Base-by-base conservation (phyloP, 305 asterid species). In the Solanum aculeatissimum region DNA sequence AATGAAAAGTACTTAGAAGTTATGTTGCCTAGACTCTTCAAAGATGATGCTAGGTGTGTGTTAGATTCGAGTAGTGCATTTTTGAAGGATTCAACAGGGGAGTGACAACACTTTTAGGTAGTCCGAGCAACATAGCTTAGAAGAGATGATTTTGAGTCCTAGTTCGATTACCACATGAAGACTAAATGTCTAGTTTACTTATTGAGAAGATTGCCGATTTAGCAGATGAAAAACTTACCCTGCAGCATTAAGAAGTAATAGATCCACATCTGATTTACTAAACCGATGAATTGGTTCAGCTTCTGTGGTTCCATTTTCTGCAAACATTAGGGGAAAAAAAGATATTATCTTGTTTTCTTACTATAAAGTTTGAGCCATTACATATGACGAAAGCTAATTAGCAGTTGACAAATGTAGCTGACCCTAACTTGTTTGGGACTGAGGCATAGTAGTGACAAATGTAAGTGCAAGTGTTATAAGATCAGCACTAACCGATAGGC, bases 251-350 rank as follows among this genome's bases (percentile, higher is more conserved):
- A 91, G 69, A 47, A 93, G 87, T 87, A 94, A 38, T 40, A 90
- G 94, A 84, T 92, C 96, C 86, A 93, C 89, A 80, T 94, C 94
- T 55, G 89, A 93, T 88, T 90, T 85, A 83, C 97, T 93, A 85
- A 90, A 86, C 69, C 94, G 92, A 3, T 92, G 89, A 85, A 88
- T 35, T n/a, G 97, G 88, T 25, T 92, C 84, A 27, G 6, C 92
- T 32, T 92, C 98, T 8, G 90, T 85, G 70, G 86, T 89, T 66
- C 93, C 95, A 57, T 92, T 88, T 69, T 91, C 97, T 89, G 91
- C 86, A 81, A 70, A 62, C 77, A 23, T 60, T 55, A 58, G 27
- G 2, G 13, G n/a, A 42, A 25, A 45, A 18, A 68, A 23, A 40
- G 58, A 23, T 25, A 27, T 0, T 14, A 42, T 57, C 72, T 21